Conservation (phyloP, 208 protist species). For the Acanthamoeba polyphaga region DNA sequence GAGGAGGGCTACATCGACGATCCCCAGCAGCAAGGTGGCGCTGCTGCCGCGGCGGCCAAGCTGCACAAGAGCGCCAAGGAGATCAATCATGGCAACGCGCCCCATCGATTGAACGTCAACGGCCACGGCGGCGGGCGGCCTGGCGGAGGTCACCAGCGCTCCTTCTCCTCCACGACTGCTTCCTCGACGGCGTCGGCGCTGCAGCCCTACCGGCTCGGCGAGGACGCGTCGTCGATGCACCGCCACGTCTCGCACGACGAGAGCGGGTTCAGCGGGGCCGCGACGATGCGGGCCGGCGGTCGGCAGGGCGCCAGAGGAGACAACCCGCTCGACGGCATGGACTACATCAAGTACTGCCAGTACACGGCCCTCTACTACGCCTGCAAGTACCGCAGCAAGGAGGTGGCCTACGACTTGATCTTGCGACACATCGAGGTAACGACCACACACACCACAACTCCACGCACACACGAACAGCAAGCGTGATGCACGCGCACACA, state of each 20-base stretch:
- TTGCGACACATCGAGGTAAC: constrained; percentile 52
- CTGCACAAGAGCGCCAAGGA: constrained; percentile 43
- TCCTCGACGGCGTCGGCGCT: not conserved
- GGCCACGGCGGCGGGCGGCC: not conserved
- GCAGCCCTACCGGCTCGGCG: not conserved
- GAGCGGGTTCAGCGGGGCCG: not conserved
- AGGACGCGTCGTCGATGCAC: constrained; percentile 1
- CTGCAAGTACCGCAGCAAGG: constrained; percentile 60
- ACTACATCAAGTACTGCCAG: constrained; percentile 73
- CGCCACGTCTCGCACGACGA: constrained; percentile 47
- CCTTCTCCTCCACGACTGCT: constrained; percentile 32
- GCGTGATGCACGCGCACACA: too few relatives aligned
- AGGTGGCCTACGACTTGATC: constrained; percentile 49
- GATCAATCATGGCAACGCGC: not conserved
- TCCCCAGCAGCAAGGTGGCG: not conserved
- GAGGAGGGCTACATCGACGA: constrained; percentile 6
- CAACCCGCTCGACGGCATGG: constrained; percentile 37
- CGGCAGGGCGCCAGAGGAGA: not conserved
- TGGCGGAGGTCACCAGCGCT: constrained; percentile 41
- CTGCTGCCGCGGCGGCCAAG: not conserved
- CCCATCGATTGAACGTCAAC: not conserved
- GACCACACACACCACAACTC: not conserved
- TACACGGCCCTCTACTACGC: constrained; percentile 71
- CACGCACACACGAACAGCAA: not conserved
- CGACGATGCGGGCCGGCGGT: not conserved